Base-by-base conservation (phyloP, 306 rosid genomes). In the Arachis stenosperma region DNA sequence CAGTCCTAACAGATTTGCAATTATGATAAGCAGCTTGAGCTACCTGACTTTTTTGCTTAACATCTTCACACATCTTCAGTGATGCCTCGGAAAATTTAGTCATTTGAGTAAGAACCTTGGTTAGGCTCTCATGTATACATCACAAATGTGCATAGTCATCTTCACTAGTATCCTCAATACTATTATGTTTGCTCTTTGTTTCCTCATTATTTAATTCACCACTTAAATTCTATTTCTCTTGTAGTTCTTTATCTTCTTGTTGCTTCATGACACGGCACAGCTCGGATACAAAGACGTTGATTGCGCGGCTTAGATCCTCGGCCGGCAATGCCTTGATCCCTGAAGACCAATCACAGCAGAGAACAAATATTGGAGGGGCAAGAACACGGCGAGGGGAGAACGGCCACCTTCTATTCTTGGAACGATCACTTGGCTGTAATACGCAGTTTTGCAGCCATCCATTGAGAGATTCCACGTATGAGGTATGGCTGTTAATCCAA, bases 51-150 rank as follows among this genome's bases (percentile, higher is more conserved):
- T 80, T 86, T 73, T 78, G 91, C 67, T 76, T 88, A 51, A 86
- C 42, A 47, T 86, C 88, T 75, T 90, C 91, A 6, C 76, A 83
- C 91, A 90, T 83, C 82, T 90, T 90, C 72, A 88, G 71, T 0
- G 96, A 88, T 46, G 82, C 93, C 84, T 90, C 93, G 0, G 93
- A 88, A 80, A 90, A 86, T 52, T 83, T 88, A 4, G 84, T 86
- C 46, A 90, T 75, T 70, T 81, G 75, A 29, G 86, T 85, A 6
- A 88, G 84, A 79, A 88, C 88, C 74, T 83, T 90, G 10, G 84
- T 74, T 82, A 86, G 81, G 60, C 91, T 88, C 3, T 83, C 29
- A 55, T 86, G 91, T 11, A 86, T 80, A 73, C 81, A 83, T 79
- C 75, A 69, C 76, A 88, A 61, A 77, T 78, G 81, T 4, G 93